Evolutionary conservation across 129 eudicot genomes (phyloP).

Genomic region (Artemisia tridentata): DNA sequence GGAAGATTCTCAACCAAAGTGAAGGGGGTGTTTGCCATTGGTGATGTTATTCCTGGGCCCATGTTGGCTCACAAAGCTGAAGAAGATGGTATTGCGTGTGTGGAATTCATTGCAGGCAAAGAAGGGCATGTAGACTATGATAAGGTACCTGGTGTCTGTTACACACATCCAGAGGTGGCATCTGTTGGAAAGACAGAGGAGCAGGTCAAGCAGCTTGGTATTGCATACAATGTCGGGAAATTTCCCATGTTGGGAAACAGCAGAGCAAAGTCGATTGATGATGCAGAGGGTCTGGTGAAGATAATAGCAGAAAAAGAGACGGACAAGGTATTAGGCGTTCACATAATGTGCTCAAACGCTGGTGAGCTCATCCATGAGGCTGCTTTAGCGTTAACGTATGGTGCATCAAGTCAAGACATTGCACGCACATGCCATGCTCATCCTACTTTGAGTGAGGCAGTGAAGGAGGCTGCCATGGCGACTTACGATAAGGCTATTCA

Average conservation of each 20-base stretch:
- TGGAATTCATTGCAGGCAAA: conserved; percentile 78
- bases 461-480: conserved; percentile 93
- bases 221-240: conserved; percentile 66
- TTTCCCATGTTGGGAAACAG: conserved; percentile 87
- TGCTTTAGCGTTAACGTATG: conserved; percentile 64
- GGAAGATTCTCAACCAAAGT: conserved; percentile 60
- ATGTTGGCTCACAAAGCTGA: conserved; percentile 98
- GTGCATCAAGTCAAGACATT: conserved; percentile 90
- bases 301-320: conserved; percentile 81
- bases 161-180: conserved; percentile 91
- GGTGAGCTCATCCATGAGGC: conserved; percentile 97
- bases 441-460: conserved; percentile 85
- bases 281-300: conserved; percentile 88
- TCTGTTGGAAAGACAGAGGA: conserved; percentile 91
- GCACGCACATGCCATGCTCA: conserved; percentile 98
- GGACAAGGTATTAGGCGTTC: conserved; percentile 81
- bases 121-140: conserved; percentile 91
- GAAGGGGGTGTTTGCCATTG: conserved; percentile 77
- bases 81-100: conserved; percentile 91
- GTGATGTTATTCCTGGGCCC: conserved; percentile 94
- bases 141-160: conserved; percentile 82
- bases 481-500: conserved; percentile 81
- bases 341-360: conserved; percentile 81
- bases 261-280: conserved; percentile 88
- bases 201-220: conserved; percentile 76